Evolutionary conservation across 2,329 filamentous ascomycete species (phyloP).

Genomic region (Hirsutella rhossiliensis): DNA sequence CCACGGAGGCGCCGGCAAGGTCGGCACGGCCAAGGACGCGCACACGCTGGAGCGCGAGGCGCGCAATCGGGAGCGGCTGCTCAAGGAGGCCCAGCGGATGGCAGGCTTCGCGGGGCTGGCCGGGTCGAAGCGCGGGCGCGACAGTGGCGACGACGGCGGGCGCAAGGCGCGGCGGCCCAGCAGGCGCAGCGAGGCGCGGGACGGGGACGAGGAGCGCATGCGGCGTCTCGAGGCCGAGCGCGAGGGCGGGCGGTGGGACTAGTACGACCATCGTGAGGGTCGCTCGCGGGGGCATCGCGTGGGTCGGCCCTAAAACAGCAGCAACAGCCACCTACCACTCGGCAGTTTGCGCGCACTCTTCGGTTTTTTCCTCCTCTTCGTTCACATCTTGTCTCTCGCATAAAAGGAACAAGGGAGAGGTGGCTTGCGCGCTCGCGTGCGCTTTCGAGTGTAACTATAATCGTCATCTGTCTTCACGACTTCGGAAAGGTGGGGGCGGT

Average conservation of each 20-base stretch:
- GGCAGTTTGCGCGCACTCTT: neutral
- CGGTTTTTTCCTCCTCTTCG: neutral
- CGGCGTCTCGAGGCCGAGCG: conserved; percentile 46
- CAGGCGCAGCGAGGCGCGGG: conserved; percentile 35
- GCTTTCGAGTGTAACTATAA: too few species aligned
- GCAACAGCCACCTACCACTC: neutral
- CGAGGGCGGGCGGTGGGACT: conserved; percentile 39
- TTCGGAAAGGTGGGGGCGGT: too few species aligned
- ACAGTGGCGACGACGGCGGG: conserved; percentile 28
- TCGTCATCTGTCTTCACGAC: too few species aligned
- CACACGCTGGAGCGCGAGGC: conserved; percentile 60
- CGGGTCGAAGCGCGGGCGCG: conserved; percentile 38
- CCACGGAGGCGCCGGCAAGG: conserved; percentile 11
- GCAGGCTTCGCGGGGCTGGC: conserved; percentile 32
- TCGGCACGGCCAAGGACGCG: conserved; percentile 33
- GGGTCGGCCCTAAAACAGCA: neutral
- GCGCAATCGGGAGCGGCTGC: conserved; percentile 50
- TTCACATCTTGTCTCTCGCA: neutral
- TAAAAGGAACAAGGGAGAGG: neutral
- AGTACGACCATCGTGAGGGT: conserved; percentile 3
- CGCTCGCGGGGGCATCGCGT: neutral
- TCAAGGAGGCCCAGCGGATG: conserved; percentile 58
- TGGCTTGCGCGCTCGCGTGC: too few species aligned
- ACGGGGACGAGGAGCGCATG: conserved; percentile 36
- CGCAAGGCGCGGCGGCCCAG: conserved; percentile 25